Evolutionary conservation across 352 stramenopile genomes (phyloP).

Genomic region (Nothophytophthora sp.): DNA sequence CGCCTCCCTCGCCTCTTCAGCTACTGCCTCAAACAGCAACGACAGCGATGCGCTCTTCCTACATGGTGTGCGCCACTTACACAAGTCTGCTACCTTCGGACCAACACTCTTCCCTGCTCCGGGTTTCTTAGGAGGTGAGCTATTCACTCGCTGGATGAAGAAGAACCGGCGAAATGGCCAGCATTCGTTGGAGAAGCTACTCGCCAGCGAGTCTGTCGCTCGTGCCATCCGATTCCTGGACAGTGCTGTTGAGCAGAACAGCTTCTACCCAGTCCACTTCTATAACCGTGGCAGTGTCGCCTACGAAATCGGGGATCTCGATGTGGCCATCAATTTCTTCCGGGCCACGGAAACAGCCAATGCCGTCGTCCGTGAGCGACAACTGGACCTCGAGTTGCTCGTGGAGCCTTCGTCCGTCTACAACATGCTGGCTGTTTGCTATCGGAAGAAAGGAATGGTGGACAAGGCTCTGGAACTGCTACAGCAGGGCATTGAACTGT

Average conservation of each 20-base stretch:
- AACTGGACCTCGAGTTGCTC: constrained; percentile 44
- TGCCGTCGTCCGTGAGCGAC: constrained; percentile 21
- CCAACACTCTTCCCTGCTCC: constrained; percentile 18
- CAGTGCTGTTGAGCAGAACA: constrained; percentile 22
- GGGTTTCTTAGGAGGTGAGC: constrained; percentile 39
- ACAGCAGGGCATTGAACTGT: constrained; percentile 31
- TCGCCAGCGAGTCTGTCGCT: constrained; percentile 30
- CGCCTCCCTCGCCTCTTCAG: constrained; percentile 1
- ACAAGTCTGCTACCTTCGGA: constrained; percentile 39
- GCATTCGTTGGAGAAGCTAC: constrained; percentile 12
- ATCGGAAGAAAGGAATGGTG: constrained; percentile 20
- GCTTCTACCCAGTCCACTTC: constrained; percentile 40
- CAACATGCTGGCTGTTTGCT: constrained; percentile 52
- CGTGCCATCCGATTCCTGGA: constrained; percentile 33
- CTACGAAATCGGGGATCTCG: constrained; percentile 36
- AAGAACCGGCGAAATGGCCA: constrained; percentile 4
- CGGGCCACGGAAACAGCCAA: constrained; percentile 34
- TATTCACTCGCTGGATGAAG: constrained; percentile 36
- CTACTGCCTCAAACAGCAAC: background rate
- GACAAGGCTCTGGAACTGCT: constrained; percentile 36
- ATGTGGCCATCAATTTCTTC: constrained; percentile 37
- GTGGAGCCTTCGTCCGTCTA: constrained; percentile 32
- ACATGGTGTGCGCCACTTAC: constrained; percentile 43
- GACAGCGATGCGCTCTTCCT: constrained; percentile 29
- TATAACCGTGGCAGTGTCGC: constrained; percentile 39